These are phyloP conservation scores for Stephanodiscus minutulus DNA, from an alignment of 108 stramenopile genomes.

Conservation along the genomic window DNA sequence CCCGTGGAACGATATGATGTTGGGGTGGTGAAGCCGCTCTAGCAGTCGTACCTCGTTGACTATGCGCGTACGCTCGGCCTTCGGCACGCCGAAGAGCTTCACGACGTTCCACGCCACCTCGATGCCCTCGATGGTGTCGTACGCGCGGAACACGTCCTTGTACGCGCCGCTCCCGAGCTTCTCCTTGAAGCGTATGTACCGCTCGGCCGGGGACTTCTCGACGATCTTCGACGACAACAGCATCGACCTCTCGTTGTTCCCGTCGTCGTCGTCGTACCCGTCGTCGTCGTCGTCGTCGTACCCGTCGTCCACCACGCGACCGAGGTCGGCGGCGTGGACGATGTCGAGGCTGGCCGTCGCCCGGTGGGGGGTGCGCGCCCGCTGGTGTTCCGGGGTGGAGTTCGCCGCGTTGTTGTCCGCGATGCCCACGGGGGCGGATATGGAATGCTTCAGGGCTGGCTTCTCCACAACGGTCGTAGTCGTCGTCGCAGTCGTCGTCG, in stretches of 20 bases:
- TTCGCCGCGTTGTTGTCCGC: background rate
- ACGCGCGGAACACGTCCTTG: constrained; percentile 95
- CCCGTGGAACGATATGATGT: constrained; percentile 97
- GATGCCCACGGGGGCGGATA: background rate
- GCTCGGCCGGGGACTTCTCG: constrained; percentile 87
- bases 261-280: constrained; percentile 46
- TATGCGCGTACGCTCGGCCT: constrained; percentile 87
- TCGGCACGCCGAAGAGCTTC: constrained; percentile 85
- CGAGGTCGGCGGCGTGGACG: constrained; percentile 5
- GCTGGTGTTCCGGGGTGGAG: background rate
- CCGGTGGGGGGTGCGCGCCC: background rate
- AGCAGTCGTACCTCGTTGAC: constrained; percentile 97
- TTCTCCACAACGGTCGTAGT: background rate
- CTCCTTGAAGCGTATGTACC: constrained; percentile 95
- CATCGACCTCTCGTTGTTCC: constrained; percentile 23
- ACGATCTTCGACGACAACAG: constrained; percentile 62
- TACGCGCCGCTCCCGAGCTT: constrained; percentile 95
- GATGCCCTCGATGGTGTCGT: constrained; percentile 96
- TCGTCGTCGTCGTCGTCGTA: background rate
- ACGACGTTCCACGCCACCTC: constrained; percentile 99
- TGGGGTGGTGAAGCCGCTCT: constrained; percentile 91
- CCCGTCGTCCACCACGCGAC: background rate
- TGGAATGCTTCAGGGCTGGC: constrained; percentile 5
- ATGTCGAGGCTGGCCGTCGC: background rate
- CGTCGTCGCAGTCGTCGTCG: background rate